Evolutionary conservation across 2,329 filamentous ascomycete genomes (phyloP), one percentile per base, ranked within the genome.

Genomic region (Colletotrichum sp.): DNA sequence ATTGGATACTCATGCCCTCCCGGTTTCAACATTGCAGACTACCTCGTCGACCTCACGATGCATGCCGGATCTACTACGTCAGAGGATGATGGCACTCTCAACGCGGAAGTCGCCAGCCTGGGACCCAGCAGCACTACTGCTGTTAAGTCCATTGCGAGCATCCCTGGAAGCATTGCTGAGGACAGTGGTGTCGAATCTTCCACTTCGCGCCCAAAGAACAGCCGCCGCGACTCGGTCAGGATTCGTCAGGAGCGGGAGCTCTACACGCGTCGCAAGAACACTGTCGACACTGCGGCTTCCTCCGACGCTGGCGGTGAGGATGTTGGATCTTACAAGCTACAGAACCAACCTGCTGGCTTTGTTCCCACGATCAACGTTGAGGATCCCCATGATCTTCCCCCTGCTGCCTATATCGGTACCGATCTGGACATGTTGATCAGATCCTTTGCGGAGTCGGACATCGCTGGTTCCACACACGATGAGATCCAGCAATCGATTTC

Each of bases 21-120:
- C 28, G 98, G 98, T 3, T 99, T 99, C 90, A 99, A 99, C 81
- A 99, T 99, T 84, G 97, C 97, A 6, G 97, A 99, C 84, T 99
- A 98, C 82, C 91, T 99, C 7, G 96, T 99, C 34, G 97, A 99
- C 83, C 89, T 99, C 55, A 99, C 97, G 0, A 99, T 99, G 96
- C 97, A 99, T 83, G 96, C 96, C 28, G 92, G 95, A 75, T 89
- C 90, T 60, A 90, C 88, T 24, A 87, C 90, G 8, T 86, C 91
- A 4, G 90, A 92, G 72, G 90, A 93, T 39, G 91, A 93, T 71
- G 91, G 90, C 16, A 84, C 87, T 12, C 75, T 89, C 49, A 82
- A 85, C 8, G 81, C 87, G 9, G 93, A 95, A 78, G 91, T 89
- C 4, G 87, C 91, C 3, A 94, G 92, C 78, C 93, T 95, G 24